These are phyloP conservation scores for Curvularia sp. DNA, from an alignment of 2,329 filamentous ascomycete genomes.

Conservation along the genomic window DNA sequence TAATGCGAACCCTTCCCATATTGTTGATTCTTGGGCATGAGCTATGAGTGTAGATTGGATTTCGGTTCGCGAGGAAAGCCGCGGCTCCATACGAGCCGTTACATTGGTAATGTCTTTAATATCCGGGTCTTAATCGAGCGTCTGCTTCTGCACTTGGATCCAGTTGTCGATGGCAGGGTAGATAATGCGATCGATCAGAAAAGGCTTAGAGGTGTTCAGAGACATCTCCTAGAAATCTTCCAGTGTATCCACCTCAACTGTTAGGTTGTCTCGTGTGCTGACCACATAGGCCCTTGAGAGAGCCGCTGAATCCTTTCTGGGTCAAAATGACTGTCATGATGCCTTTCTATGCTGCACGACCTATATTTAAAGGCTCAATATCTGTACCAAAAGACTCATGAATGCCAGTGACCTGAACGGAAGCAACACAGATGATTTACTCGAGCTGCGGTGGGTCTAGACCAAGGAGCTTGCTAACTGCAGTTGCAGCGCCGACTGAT, in stretches of 20 bases:
- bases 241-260: slow-evolving; percentile 50
- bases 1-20: slow-evolving; percentile 23
- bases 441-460: slow-evolving; percentile 53
- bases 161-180: slow-evolving; percentile 64
- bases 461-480: slow-evolving; percentile 58
- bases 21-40: slow-evolving; percentile 10
- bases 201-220: slow-evolving; percentile 65
- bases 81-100: slow-evolving; percentile 51
- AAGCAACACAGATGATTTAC: slow-evolving; percentile 62
- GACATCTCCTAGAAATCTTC: slow-evolving; percentile 59
- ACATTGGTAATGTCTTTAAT: slow-evolving; percentile 57
- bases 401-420: slow-evolving; percentile 62
- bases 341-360: slow-evolving; percentile 62
- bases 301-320: slow-evolving; percentile 59
- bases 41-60: neutral
- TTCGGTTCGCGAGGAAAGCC: neutral
- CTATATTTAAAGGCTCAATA: slow-evolving; percentile 64
- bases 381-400: slow-evolving; percentile 64
- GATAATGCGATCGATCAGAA: slow-evolving; percentile 65
- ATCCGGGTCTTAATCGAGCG: slow-evolving; percentile 40
- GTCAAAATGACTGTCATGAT: slow-evolving; percentile 58
- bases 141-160: slow-evolving; percentile 56
- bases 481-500: slow-evolving; percentile 62
- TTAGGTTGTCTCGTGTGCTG: slow-evolving; percentile 52
- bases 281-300: slow-evolving; percentile 59